phyloP scores from a whole-genome alignment of 2,329 filamentous ascomycete species.

The Talaromyces islandicus region DNA sequence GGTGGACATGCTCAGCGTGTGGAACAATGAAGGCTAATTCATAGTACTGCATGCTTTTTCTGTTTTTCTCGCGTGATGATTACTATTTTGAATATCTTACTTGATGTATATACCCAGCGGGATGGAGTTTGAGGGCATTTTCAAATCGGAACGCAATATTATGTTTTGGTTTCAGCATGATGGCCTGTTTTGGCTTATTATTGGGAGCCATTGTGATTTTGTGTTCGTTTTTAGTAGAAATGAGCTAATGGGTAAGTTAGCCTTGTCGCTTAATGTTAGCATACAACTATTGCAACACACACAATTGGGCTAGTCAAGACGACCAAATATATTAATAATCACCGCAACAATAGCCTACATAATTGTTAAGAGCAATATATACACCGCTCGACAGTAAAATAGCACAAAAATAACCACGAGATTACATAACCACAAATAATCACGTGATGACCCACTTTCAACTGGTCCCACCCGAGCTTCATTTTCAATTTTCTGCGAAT shows the following conservation, averaged over 20 bases:
- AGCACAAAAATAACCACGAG: accelerated
- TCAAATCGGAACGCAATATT: not conserved
- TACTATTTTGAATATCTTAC: not conserved
- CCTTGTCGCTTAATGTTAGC: too few relatives aligned
- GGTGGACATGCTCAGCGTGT: conserved; percentile 59
- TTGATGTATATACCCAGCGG: not conserved
- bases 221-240: too few relatives aligned
- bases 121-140: not conserved
- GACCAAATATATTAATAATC: too few relatives aligned
- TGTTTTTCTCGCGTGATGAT: not conserved
- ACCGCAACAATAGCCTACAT: too few relatives aligned
- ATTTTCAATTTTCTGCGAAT: not conserved
- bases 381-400: not conserved
- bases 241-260: too few relatives aligned
- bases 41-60: conserved; percentile 15
- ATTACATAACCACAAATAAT: not conserved
- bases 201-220: not conserved
- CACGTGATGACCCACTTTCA: not conserved
- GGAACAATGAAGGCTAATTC: conserved; percentile 53
- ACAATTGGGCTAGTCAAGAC: too few relatives aligned
- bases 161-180: not conserved
- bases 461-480: not conserved
- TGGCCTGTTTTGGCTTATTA: not conserved
- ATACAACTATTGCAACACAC: too few relatives aligned
- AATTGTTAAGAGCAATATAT: not conserved